A percentile compares a stretch with the other conserved stretches of the same genome.
Evolutionary conservation across 257 asterid genomes (phyloP).

Genomic region (Solanum chmielewskii): DNA sequence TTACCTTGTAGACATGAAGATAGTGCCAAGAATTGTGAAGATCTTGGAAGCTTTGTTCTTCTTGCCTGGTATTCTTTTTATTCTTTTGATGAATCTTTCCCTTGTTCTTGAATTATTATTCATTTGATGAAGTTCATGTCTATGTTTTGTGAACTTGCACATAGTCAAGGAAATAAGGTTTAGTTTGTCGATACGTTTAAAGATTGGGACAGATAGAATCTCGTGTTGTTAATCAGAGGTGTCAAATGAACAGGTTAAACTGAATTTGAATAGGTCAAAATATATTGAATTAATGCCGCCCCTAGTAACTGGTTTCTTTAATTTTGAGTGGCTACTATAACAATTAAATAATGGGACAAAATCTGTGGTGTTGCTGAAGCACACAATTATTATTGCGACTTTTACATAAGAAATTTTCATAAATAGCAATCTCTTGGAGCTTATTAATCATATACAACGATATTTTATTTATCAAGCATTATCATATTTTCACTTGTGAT

Average conservation of each 20-base stretch:
- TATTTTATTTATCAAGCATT: neutral
- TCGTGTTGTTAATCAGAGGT: neutral
- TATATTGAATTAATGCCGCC: neutral
- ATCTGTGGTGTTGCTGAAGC: neutral
- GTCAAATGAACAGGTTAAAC: neutral
- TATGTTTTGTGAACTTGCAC: neutral
- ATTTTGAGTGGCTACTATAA: neutral
- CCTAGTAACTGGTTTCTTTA: neutral
- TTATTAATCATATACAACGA: neutral
- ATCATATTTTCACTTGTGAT: neutral
- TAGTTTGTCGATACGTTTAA: neutral
- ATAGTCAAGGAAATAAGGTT: neutral
- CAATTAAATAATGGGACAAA: no score
- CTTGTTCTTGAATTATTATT: neutral
- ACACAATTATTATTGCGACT: no score
- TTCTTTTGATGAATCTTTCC: neutral
- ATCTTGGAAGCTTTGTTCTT: neutral
- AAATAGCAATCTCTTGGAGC: neutral
- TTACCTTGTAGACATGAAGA: constrained; percentile 11
- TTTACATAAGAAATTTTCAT: no score
- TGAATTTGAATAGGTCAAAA: neutral
- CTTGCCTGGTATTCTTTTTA: neutral
- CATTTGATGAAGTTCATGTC: neutral
- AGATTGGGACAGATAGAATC: neutral
- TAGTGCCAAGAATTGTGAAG: constrained; percentile 4